Evolutionary conservation across 306 rosid species (phyloP), one percentile per base, ranked within the genome.

Genomic region (Medicago ruthenica): DNA sequence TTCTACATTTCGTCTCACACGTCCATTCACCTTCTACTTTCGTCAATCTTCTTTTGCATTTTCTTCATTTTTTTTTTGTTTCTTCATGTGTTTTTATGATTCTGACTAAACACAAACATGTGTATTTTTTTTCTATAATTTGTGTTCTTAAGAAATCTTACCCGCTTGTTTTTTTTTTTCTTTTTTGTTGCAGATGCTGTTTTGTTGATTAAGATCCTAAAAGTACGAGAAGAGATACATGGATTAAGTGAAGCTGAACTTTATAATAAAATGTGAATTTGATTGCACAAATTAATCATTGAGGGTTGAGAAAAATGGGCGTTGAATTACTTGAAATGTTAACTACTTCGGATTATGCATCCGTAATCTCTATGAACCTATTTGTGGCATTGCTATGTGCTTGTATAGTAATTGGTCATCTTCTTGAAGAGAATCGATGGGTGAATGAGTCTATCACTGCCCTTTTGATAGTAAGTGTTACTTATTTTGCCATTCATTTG

Each of bases 381-480:
- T 95, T 95, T 24, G 99, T 95, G 84, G 97, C 98, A 3, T 89
- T 90, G 13, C 88, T 95, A 20, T 92, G 96, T 80, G 92, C 96
- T 80, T 95, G 99, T 76, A 92, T 95, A 79, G 97, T 95, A 63
- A 75, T 95, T 73, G 99, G 99, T 7, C 97, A 92, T 87, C 97
- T 95, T 80, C 99, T 95, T 4, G 98, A 95, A 87, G 98, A 95
- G 91, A 84, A 86, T 77, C 89, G 96, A 0, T 95, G 99, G 98
- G 51, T 92, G 83, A 95, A 92, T 36, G 99, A 95, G 70, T 95
- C 97, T 6, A 92, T 92, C 83, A 95, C 99, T 4, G 97, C 99
- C 53, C 97, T 95, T 79, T 24, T 86, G 21, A 92, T 95, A 54
- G 99, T 95, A 85, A 86, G 98, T 24, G 0, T 59, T 12, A 24